Evolutionary conservation across 2,329 filamentous ascomycete genomes (phyloP).

Genomic region (Fusarium bulbicola): DNA sequence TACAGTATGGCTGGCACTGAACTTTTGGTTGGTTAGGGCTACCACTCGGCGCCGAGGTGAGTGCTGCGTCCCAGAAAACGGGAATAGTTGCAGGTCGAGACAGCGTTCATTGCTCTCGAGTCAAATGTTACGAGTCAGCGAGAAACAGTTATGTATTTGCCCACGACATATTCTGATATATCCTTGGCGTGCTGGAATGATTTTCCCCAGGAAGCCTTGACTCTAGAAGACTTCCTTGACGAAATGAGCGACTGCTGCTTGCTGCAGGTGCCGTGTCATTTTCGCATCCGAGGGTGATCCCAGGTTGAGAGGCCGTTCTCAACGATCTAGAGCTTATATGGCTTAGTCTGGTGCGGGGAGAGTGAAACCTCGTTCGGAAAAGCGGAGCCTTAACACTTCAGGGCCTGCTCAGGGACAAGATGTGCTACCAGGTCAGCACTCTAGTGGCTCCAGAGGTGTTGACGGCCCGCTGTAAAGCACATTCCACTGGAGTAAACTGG

Average conservation of each 20-base stretch:
- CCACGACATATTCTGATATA: neutral
- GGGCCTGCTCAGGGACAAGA: slow-evolving; percentile 12
- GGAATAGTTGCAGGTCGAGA: neutral
- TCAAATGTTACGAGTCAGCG: neutral
- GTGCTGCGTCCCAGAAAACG: neutral
- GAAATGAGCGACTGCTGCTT: neutral
- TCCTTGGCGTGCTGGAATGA: slow-evolving; percentile 10
- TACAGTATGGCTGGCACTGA: neutral
- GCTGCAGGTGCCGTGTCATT: slow-evolving; percentile 34
- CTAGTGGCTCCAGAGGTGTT: slow-evolving; percentile 5
- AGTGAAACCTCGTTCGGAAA: slow-evolving; percentile 39
- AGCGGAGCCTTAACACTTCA: slow-evolving; percentile 30
- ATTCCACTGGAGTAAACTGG: slow-evolving; percentile 1
- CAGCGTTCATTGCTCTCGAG: neutral
- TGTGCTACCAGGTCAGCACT: slow-evolving; percentile 15
- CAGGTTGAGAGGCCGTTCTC: slow-evolving; percentile 6
- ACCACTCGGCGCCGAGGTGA: neutral
- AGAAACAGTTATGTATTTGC: neutral
- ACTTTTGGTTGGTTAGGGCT: neutral
- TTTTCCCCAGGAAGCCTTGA: slow-evolving; percentile 23
- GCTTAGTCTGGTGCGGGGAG: slow-evolving; percentile 43
- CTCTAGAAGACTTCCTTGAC: neutral
- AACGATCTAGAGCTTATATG: slow-evolving; percentile 31
- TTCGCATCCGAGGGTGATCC: slow-evolving; percentile 23
- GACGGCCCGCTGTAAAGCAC: slow-evolving; percentile 9